Evolutionary conservation across 257 asterid genomes (phyloP), one percentile per base, ranked within the genome.

Genomic region (Mentha longifolia): DNA sequence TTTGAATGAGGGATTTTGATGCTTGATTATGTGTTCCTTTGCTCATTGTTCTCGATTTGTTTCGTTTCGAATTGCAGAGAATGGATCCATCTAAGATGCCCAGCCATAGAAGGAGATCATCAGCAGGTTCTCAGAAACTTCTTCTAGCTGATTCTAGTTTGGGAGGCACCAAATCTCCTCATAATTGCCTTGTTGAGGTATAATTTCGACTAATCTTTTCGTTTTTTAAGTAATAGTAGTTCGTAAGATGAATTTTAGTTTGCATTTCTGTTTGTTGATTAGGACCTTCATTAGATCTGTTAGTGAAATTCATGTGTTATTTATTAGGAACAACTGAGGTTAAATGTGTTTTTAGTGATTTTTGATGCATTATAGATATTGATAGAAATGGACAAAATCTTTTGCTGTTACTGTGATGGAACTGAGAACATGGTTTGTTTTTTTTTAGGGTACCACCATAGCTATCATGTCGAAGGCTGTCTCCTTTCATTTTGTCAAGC

Each of bases 81-180:
- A 86, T 93, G 96, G 89, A 88, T 82, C 83, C 66, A 66, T 78
- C 73, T 9, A 80, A 83, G 71, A 74, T 25, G 57, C 75, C 71
- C 68, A 68, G 77, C 85, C 96, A 89, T 65, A 80, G 89, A 71
- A 84, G 95, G 76, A 81, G 89, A 78, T 80, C 80, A 45, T 91
- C 98, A n/a, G 77, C 79, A 58, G 84, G 91, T 73, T 89, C 96
- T 72, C 94, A 85, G 6, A 93, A 84, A 56, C 84, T 78, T 74
- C 69, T 85, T 77, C 84, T 45, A 51, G 71, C 78, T 63, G 85
- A 83, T 46, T 76, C 64, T 71, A 60, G 80, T 64, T 45, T 76
- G 28, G 87, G 77, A 74, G 85, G 81, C 33, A 72, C 76, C 42
- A 73, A 70, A 69, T 82, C 89, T 57, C 81, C 78, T 39, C 84